Conservation (phyloP, 768 basidiomycete species). For the Leccinum fibrillosum region DNA sequence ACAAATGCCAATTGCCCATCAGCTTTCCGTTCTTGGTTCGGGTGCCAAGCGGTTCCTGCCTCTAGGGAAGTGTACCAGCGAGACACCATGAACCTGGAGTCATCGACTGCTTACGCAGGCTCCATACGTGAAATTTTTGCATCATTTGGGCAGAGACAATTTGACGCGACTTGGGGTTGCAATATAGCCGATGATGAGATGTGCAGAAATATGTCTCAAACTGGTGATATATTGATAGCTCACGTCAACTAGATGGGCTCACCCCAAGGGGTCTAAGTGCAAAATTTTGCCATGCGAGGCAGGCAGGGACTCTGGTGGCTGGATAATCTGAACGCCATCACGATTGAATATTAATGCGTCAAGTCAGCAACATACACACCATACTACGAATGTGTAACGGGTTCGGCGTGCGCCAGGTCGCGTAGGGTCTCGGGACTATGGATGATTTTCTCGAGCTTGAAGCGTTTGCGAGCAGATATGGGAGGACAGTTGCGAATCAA, state of each 20-base stretch:
- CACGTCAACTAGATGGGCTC: slow-evolving; percentile 11
- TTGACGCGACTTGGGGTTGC: background rate
- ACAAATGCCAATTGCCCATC: slow-evolving; percentile 30
- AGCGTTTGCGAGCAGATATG: slow-evolving; percentile 74
- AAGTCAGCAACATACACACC: background rate
- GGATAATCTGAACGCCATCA: background rate
- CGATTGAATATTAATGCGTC: background rate
- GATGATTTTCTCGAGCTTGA: slow-evolving; percentile 64
- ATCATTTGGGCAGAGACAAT: slow-evolving; percentile 35
- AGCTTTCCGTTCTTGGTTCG: slow-evolving; percentile 62
- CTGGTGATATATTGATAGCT: slow-evolving; percentile 11
- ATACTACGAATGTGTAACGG: background rate
- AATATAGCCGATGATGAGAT: background rate
- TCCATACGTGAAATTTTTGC: slow-evolving; percentile 36
- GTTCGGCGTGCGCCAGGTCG: slow-evolving; percentile 32
- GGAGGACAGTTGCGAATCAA: slow-evolving; percentile 81
- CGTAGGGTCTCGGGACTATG: slow-evolving; percentile 67
- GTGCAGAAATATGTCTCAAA: slow-evolving; percentile 1
- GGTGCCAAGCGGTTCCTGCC: slow-evolving; percentile 42
- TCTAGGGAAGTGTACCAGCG: slow-evolving; percentile 40
- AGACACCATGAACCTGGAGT: slow-evolving; percentile 34
- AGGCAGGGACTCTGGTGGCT: background rate
- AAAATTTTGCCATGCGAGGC: background rate
- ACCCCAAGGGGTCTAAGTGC: slow-evolving; percentile 9
- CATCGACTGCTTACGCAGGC: slow-evolving; percentile 36